A percentile compares a stretch with the other conserved stretches of the same genome.
These are phyloP conservation scores for Cryphonectria naterciae DNA, from an alignment of 2,329 filamentous ascomycete species.

Conservation along the genomic window DNA sequence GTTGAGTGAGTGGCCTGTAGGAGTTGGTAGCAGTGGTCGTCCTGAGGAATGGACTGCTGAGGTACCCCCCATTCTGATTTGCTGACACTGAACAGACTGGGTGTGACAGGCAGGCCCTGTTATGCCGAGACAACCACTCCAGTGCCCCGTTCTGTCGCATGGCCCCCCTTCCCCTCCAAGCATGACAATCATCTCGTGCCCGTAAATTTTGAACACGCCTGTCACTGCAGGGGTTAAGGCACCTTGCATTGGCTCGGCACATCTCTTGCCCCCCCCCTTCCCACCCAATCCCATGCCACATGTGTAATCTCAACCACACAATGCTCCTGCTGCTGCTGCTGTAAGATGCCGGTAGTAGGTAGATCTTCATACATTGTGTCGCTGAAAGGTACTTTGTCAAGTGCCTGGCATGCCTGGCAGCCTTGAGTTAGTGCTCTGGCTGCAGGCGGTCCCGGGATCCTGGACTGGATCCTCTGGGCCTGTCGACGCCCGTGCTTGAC, in stretches of 20 bases:
- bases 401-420: background rate
- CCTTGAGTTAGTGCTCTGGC: background rate
- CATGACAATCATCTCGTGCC: constrained; percentile 17
- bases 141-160: background rate
- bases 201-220: constrained; percentile 21
- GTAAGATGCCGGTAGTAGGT: background rate
- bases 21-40: background rate
- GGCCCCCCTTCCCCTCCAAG: background rate
- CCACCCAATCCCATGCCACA: background rate
- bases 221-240: constrained; percentile 9
- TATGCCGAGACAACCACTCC: background rate
- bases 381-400: background rate
- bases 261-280: background rate
- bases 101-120: background rate
- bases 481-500: background rate
- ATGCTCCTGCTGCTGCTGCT: background rate
- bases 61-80: background rate
- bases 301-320: constrained; percentile 3
- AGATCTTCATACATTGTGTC: background rate
- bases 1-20: background rate
- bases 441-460: background rate
- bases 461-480: constrained; percentile 4
- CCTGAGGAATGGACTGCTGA: constrained; percentile 2
- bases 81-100: background rate
- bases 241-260: constrained; percentile 24